Percentiles rank a stretch among this genome's conserved stretches.
phyloP scores from a whole-genome alignment of 768 basidiomycete species.

The Suillus brevipes region DNA sequence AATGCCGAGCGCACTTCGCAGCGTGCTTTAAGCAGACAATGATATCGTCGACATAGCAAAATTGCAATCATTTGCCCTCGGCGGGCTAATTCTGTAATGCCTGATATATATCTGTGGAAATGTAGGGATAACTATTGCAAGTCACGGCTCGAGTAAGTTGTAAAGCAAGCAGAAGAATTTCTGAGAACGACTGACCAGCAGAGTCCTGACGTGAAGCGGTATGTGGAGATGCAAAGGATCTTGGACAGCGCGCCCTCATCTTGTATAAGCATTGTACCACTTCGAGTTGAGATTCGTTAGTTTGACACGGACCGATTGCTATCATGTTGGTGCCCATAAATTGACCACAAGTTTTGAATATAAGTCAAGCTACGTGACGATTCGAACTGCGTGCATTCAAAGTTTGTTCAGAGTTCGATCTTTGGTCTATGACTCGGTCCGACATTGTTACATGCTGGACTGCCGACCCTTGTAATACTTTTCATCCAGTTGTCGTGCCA shows the following conservation, averaged over 20 bases:
- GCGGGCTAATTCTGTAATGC: too few relatives aligned
- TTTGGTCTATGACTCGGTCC: too few relatives aligned
- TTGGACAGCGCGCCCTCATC: background rate
- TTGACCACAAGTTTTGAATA: background rate
- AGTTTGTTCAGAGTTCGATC: too few relatives aligned
- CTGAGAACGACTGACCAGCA: background rate
- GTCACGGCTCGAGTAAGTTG: constrained; percentile 63
- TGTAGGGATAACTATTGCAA: constrained; percentile 25
- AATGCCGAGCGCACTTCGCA: too few relatives aligned
- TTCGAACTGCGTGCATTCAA: background rate
- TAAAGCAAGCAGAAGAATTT: constrained; percentile 61
- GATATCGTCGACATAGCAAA: too few relatives aligned
- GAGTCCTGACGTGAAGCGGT: background rate
- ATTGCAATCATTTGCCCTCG: too few relatives aligned
- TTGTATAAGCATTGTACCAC: background rate
- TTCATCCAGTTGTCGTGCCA: background rate
- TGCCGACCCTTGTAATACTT: background rate
- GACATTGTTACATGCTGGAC: too few relatives aligned
- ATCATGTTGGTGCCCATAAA: background rate
- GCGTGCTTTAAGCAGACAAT: too few relatives aligned
- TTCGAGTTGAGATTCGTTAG: background rate
- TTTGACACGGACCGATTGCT: background rate
- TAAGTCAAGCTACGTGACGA: background rate
- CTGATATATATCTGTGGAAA: too few relatives aligned
- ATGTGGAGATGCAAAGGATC: background rate